Conservation (phyloP, 345 rosid genomes). For the Physaria fendleri region DNA sequence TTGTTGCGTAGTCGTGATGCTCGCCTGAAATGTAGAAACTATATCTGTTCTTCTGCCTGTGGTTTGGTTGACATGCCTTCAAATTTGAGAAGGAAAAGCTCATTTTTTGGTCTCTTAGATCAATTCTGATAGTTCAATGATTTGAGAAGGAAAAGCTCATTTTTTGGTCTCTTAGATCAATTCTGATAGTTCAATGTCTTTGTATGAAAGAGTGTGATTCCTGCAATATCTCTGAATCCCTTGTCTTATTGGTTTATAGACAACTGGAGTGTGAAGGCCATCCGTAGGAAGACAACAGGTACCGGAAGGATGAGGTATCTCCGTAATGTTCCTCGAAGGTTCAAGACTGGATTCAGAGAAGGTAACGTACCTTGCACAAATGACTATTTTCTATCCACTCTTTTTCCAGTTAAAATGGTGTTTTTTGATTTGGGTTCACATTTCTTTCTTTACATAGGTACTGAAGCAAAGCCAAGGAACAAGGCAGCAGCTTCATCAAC, state of each 20-base stretch:
- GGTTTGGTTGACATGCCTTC: background rate
- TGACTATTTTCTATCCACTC: slow-evolving; percentile 5
- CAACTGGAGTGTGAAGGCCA: slow-evolving; percentile 97
- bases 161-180: background rate
- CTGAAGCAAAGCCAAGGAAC: slow-evolving; percentile 86
- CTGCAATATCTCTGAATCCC: background rate
- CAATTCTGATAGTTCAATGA: background rate
- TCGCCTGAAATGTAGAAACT: background rate
- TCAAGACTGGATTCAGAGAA: slow-evolving; percentile 89
- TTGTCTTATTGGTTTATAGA: slow-evolving; percentile 29
- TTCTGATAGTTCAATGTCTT: background rate
- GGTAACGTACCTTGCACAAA: slow-evolving; percentile 30
- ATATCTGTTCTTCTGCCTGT: background rate
- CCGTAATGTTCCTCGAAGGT: slow-evolving; percentile 73
- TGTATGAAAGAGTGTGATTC: background rate
- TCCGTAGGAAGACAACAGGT: slow-evolving; percentile 94
- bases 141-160: background rate
- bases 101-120: background rate
- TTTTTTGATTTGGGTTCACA: background rate
- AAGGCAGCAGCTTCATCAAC: slow-evolving; percentile 66
- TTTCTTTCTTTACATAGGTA: slow-evolving; percentile 36
- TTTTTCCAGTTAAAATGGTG: too few species aligned
- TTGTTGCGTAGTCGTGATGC: background rate
- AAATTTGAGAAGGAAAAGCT: background rate
- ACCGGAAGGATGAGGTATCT: slow-evolving; percentile 92